phyloP scores from a whole-genome alignment of 2,329 filamentous ascomycete species.

The Rachicladosporium sp. region DNA sequence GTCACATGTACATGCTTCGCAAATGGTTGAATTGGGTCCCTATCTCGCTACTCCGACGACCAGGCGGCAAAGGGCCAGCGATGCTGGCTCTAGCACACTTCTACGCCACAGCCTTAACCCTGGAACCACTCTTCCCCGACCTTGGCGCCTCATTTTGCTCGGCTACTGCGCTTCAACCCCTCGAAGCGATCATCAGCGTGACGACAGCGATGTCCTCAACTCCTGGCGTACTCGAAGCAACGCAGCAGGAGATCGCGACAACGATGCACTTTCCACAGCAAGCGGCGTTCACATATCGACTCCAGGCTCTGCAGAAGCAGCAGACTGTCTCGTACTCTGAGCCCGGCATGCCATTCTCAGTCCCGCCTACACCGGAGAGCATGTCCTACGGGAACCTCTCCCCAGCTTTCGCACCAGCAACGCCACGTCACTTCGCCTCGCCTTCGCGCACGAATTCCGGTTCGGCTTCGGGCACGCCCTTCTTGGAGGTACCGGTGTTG shows the following conservation, averaged over 20 bases:
- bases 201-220: conserved; percentile 52
- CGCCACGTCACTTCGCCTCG: conserved; percentile 26
- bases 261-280: conserved; percentile 36
- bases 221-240: conserved; percentile 25
- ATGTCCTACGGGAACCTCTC: conserved; percentile 29
- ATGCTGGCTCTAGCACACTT: conserved; percentile 81
- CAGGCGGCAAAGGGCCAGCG: conserved; percentile 61
- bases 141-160: conserved; percentile 72
- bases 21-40: conserved; percentile 96
- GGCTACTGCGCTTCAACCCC: conserved; percentile 58
- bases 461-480: conserved; percentile 23
- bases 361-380: conserved; percentile 1
- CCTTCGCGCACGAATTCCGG: conserved; percentile 11
- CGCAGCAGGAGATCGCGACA: conserved; percentile 26
- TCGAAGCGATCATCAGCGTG: conserved; percentile 74
- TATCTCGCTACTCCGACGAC: conserved; percentile 66
- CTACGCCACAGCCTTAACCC: conserved; percentile 73
- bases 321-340: conserved; percentile 1
- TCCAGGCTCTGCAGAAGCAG: conserved; percentile 9
- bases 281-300: conserved; percentile 30
- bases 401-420: conserved; percentile 38
- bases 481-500: conserved; percentile 31
- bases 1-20: conserved; percentile 73
- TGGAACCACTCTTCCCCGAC: conserved; percentile 86
- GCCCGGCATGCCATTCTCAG: conserved; percentile 1